Percentiles rank a stretch among this genome's conserved stretches.
phyloP scores from a whole-genome alignment of 140 eudicot genomes.

The Flaveria floridana region DNA sequence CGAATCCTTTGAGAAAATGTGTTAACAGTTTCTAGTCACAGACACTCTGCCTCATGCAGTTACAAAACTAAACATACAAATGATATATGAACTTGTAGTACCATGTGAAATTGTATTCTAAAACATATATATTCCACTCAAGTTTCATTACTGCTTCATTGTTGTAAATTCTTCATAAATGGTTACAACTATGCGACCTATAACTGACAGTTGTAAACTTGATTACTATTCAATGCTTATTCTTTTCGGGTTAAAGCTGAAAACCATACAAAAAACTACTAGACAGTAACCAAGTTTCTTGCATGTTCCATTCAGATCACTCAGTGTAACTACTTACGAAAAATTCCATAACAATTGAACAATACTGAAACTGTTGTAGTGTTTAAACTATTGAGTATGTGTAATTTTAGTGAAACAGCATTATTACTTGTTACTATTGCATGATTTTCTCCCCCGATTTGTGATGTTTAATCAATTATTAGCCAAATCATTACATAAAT shows the following conservation, averaged over 20 bases:
- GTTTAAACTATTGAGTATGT: neutral
- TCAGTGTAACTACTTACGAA: neutral
- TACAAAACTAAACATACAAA: neutral
- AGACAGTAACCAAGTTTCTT: neutral
- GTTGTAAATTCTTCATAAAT: neutral
- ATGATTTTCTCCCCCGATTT: neutral
- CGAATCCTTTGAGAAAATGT: neutral
- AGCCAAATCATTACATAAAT: neutral
- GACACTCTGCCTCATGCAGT: neutral
- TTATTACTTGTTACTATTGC: neutral
- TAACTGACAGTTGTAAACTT: neutral
- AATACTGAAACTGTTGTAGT: neutral
- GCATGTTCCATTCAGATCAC: neutral
- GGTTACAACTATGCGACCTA: neutral
- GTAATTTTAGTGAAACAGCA: neutral
- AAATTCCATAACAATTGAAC: neutral
- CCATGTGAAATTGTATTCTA: neutral
- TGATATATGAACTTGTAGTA: neutral
- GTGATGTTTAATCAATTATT: slow-evolving; percentile 5
- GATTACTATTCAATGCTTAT: neutral
- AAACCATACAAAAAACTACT: neutral
- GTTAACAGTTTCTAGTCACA: neutral
- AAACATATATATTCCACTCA: neutral
- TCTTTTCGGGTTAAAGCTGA: neutral
- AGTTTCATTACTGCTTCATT: neutral